Evolutionary conservation across 306 rosid genomes (phyloP).

Genomic region (Ormosia emarginata): DNA sequence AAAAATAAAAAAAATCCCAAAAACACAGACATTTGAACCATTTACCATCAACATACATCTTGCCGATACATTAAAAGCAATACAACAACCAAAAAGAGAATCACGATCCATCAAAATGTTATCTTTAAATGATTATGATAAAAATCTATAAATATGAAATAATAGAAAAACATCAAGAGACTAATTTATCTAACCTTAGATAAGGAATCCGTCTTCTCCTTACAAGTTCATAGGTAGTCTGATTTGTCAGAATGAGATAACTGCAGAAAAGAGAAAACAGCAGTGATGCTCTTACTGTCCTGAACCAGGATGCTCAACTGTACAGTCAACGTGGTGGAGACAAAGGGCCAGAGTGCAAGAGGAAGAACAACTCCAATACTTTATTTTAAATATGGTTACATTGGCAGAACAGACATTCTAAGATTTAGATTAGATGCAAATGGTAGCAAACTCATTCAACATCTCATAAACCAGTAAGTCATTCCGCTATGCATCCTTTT

Average conservation of each 20-base stretch:
- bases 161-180: constrained; percentile 7
- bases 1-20: not conserved
- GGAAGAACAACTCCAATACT: not conserved
- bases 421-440: constrained; percentile 1
- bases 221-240: constrained; percentile 91
- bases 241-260: constrained; percentile 86
- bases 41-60: not conserved
- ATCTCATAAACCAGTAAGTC: constrained; percentile 5
- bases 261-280: constrained; percentile 50
- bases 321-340: constrained; percentile 8
- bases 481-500: not conserved
- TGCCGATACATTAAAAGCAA: not conserved
- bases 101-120: constrained; percentile 6
- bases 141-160: not conserved
- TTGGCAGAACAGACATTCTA: not conserved
- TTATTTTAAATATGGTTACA: not conserved
- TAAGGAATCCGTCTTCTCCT: constrained; percentile 90
- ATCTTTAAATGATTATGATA: constrained; percentile 9
- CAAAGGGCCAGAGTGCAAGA: constrained; percentile 1
- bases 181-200: constrained; percentile 63
- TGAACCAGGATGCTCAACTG: constrained; percentile 8
- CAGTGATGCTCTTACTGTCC: not conserved
- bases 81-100: constrained; percentile 1
- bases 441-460: not conserved
- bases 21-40: not conserved